These are phyloP conservation scores for Solanum sparsipilum DNA, from an alignment of 257 asterid genomes.

Conservation along the genomic window DNA sequence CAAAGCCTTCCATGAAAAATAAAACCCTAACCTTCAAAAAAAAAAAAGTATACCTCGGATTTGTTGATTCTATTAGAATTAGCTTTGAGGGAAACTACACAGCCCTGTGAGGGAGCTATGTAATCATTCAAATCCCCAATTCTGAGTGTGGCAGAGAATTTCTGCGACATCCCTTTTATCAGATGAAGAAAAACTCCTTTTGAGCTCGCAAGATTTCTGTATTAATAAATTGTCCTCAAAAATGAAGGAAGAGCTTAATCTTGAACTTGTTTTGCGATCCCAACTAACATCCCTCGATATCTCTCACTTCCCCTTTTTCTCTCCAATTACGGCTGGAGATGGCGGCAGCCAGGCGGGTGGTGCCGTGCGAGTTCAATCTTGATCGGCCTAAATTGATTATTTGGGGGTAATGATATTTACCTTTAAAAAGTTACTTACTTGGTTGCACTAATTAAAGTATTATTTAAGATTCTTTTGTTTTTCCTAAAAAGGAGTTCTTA, in stretches of 20 bases:
- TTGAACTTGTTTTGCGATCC: not conserved
- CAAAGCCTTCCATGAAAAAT: not conserved
- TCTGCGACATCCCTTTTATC: slow-evolving; percentile 49
- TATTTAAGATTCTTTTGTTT: too few species aligned
- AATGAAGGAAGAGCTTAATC: too few species aligned
- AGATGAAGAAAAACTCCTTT: not conserved
- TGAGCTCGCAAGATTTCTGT: not conserved
- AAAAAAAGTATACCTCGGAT: slow-evolving; percentile 39
- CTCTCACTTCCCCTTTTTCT: not conserved
- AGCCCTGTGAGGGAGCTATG: slow-evolving; percentile 97
- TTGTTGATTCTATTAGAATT: slow-evolving; percentile 20
- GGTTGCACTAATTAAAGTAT: not conserved
- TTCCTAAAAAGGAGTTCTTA: not conserved
- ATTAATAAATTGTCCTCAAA: not conserved
- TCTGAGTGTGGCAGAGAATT: slow-evolving; percentile 86
- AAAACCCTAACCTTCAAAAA: not conserved
- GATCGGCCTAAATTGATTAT: not conserved
- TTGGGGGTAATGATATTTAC: not conserved
- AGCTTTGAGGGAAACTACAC: slow-evolving; percentile 51
- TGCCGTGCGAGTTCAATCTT: not conserved
- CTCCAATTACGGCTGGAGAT: not conserved
- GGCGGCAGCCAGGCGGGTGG: not conserved
- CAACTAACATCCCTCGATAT: not conserved
- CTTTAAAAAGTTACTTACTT: too few species aligned
- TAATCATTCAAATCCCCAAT: slow-evolving; percentile 93